Evolutionary conservation across 2,329 filamentous ascomycete species (phyloP).

Genomic region (Neonectria sp.): DNA sequence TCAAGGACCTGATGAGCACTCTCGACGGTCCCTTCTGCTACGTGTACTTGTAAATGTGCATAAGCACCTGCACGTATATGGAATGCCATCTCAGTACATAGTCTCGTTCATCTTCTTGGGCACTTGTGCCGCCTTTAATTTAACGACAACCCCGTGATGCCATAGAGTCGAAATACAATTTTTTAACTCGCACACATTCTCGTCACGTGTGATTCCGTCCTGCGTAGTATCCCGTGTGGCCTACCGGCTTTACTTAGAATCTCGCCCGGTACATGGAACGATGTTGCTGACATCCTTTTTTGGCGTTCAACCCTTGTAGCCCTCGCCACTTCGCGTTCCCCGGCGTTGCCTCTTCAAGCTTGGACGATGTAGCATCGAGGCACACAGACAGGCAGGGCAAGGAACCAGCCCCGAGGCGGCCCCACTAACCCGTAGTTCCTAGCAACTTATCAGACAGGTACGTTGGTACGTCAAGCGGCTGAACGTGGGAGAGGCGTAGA

Average conservation of each 20-base stretch:
- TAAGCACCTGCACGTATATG: no score
- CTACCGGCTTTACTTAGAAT: neutral
- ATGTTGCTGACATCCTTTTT: neutral
- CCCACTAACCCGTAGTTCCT: slow-evolving; percentile 15
- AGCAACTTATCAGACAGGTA: neutral
- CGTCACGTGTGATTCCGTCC: neutral
- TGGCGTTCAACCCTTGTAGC: neutral
- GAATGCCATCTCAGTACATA: slow-evolving; percentile 5
- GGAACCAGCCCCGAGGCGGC: neutral
- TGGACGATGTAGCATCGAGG: slow-evolving; percentile 4
- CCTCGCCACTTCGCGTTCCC: neutral
- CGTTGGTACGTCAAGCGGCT: slow-evolving; percentile 2
- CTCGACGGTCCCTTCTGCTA: slow-evolving; percentile 53
- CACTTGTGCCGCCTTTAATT: slow-evolving; percentile 15
- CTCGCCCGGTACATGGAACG: neutral
- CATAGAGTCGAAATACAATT: slow-evolving; percentile 23
- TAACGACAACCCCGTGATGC: slow-evolving; percentile 8
- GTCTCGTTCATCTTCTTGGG: slow-evolving; percentile 2
- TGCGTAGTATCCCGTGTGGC: neutral
- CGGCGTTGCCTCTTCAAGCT: slow-evolving; percentile 16
- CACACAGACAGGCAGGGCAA: neutral
- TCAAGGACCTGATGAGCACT: slow-evolving; percentile 52
- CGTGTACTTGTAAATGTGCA: slow-evolving; percentile 48
- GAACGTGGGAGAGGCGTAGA: slow-evolving; percentile 4
- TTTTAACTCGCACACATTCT: slow-evolving; percentile 9